Conservation (phyloP, 23 red algal genomes). For the Gracilaria caudata region DNA sequence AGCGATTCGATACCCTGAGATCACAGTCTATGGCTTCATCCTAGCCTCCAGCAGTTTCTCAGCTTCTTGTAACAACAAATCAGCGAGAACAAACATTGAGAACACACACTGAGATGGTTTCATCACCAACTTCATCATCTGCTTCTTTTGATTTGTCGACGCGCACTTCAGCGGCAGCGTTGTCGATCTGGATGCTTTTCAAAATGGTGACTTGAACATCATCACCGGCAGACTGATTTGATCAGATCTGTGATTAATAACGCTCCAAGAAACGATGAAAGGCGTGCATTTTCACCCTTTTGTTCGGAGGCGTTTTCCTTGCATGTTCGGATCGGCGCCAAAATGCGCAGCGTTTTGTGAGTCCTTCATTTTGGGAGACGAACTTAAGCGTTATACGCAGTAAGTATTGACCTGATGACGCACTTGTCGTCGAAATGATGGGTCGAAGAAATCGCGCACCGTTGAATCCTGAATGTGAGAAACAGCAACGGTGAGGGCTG, state of each 20-base stretch:
- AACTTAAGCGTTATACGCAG: too few species aligned
- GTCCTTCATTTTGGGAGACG: constrained; percentile 53
- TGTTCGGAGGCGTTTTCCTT: constrained; percentile 87
- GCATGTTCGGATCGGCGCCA: constrained; percentile 71
- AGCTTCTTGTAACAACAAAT: constrained; percentile 93
- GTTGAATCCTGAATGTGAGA: too few species aligned
- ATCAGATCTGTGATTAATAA: constrained; percentile 94
- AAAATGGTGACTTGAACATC: constrained; percentile 96
- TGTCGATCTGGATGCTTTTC: constrained; percentile 84
- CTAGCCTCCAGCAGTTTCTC: constrained; percentile 91
- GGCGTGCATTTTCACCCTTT: constrained; percentile 92
- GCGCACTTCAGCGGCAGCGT: constrained; percentile 89
- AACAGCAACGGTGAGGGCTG: too few species aligned
- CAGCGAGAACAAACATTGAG: too few species aligned
- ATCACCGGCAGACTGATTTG: constrained; percentile 78
- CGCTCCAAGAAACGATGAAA: constrained; percentile 93
- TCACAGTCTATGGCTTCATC: constrained; percentile 90
- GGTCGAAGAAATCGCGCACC: too few species aligned
- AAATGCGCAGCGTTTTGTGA: constrained; percentile 46
- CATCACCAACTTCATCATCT: constrained; percentile 99
- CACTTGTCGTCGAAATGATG: too few species aligned
- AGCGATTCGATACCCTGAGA: constrained; percentile 83
- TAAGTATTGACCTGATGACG: too few species aligned
- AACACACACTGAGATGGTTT: constrained; percentile 96
- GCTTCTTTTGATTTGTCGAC: constrained; percentile 91